Base-by-base conservation (phyloP, 495 filamentous ascomycete genomes). In the Podospora appendiculata region DNA sequence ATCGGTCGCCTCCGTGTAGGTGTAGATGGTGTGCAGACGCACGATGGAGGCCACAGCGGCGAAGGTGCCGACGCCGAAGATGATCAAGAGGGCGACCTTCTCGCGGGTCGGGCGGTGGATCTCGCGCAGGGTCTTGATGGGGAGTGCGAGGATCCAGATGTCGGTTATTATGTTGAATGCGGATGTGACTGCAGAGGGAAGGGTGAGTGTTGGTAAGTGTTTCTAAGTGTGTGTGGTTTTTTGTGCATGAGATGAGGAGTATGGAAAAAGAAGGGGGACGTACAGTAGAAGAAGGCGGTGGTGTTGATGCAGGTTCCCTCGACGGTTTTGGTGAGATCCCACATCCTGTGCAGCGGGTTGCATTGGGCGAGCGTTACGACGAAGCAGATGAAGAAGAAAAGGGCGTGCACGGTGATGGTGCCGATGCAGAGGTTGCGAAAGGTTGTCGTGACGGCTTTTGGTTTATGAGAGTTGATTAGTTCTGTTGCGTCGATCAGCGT, bases 121-220 rank as follows among this genome's bases (percentile, higher is more conserved):
- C 17, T 48, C 53, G 45, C 77, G 61, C 3, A 81, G 63, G 0
- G 73, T 75, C 6, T 64, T 66, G 33, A 81, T 55, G 6, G 79
- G 79, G 1, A 81, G 70, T 2, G 62, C 25, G 40, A 82, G 53
- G 50, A 82, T 76, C 65, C 74, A 73, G 34, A 78, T 60, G 54
- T 81, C 79, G 12, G 72, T 68, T 12, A 77, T 13, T 47, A 81
- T 78, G 55, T 79, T 79, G 52, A 76, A 70, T 6, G 62, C 58
- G 9, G 76, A 75, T 1, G 75, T 80, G 25, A 66, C 78, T 65
- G 19, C 14, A 25, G 6, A n/a, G n/a, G n/a, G n/a, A n/a, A n/a
- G 17, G 12, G 16, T 47, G 9, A 38, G 50, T n/a, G n/a, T n/a
- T 45, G 8, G 41, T 13, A 42, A 3, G 12, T 10, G 13, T 16